Evolutionary conservation across 306 rosid species (phyloP).

Genomic region (Mimosa bimucronata): DNA sequence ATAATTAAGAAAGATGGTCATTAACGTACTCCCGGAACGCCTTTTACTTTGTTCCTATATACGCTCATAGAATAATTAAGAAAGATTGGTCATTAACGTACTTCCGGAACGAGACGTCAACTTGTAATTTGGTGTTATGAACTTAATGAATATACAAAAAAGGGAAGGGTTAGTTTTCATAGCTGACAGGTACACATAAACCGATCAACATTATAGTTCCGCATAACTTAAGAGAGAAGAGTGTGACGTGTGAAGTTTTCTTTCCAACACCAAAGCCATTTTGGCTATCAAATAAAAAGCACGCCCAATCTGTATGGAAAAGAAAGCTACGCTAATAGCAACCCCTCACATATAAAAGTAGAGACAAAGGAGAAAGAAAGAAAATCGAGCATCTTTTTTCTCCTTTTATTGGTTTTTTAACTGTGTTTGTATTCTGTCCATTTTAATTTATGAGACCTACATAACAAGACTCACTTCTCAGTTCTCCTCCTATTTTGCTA

Average conservation of each 20-base stretch:
- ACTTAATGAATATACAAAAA: background rate
- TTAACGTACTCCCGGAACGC: too few species aligned
- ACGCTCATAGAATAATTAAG: background rate
- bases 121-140: background rate
- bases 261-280: constrained; percentile 27
- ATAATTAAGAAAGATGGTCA: background rate
- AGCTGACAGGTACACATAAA: background rate
- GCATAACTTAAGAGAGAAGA: constrained; percentile 1
- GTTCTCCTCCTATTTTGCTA: background rate
- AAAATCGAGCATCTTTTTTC: background rate
- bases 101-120: background rate
- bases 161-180: background rate
- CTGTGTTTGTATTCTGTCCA: background rate
- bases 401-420: background rate
- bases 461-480: background rate
- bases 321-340: background rate
- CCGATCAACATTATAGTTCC: background rate
- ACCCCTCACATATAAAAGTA: background rate
- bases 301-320: constrained; percentile 16
- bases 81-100: background rate
- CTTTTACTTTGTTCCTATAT: background rate
- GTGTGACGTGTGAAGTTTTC: background rate
- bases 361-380: constrained; percentile 8
- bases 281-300: constrained; percentile 7
- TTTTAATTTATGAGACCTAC: background rate